Evolutionary conservation across 345 rosid species (phyloP), one percentile per base, ranked within the genome.

Genomic region (Eutrema heterophyllum): DNA sequence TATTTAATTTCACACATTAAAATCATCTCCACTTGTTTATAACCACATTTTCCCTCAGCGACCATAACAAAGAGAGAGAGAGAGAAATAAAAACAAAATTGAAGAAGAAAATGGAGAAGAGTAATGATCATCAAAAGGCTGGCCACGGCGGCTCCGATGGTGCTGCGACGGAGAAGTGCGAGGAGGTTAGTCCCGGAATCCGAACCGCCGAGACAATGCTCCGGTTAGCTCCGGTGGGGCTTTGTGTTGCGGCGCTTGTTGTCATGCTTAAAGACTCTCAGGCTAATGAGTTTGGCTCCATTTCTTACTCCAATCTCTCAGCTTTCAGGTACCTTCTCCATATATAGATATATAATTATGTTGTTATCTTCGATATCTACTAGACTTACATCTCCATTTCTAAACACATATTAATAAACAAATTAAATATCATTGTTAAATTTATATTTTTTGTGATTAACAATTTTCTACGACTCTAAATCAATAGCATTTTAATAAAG

Each of bases 211-310:
- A 78, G 70, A 78, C 81, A 30, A 67, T 78, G 74, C 70, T 78
- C 54, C 78, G 81, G 66, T 39, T 78, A 68, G 78, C 71, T 52
- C 81, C 81, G 40, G 78, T 78, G 66, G 81, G 73, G 14, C 81
- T 78, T 35, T 78, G 81, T 73, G 70, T 78, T 64, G 73, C 78
- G 10, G 81, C 78, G 3, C 81, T 78, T 67, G 81, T 73, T 62
- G 29, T 78, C 54, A 78, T 78, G 81, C 74, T 78, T 44, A 67
- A 78, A 44, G 65, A 73, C 53, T 73, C 81, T 0, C 33, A 73
- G 59, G 7, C 30, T 60, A 78, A 67, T 73, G 81, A 73, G 64
- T 72, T 52, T 14, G 81, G 81, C 52, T 67, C 78, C 9, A 29
- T 78, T 67, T 67, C 81, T 56, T 77, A 77, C 75, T 73, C 70